Evolutionary conservation across 2,329 filamentous ascomycete species (phyloP).

Genomic region (Periconia macrospinosa): DNA sequence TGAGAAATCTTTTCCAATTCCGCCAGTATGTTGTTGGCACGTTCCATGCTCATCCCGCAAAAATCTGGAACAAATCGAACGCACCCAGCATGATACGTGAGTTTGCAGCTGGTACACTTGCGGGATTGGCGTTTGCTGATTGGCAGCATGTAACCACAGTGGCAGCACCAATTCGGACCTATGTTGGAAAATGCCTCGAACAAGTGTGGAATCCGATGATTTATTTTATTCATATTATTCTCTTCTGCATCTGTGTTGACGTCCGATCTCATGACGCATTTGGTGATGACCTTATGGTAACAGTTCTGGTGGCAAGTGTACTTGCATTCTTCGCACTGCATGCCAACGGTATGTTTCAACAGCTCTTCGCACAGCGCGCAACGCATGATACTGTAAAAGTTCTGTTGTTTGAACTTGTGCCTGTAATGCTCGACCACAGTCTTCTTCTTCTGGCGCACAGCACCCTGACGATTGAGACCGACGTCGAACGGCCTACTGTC

Average conservation of each 20-base stretch:
- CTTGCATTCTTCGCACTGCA: slow-evolving; percentile 99
- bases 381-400: slow-evolving; percentile 99
- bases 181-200: slow-evolving; percentile 96
- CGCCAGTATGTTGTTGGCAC: slow-evolving; percentile 89
- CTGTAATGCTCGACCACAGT: slow-evolving; percentile 98
- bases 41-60: slow-evolving; percentile 98
- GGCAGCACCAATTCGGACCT: slow-evolving; percentile 98
- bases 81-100: slow-evolving; percentile 89
- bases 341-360: slow-evolving; percentile 95
- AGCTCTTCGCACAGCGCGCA: slow-evolving; percentile 97
- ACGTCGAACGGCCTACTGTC: slow-evolving; percentile 82
- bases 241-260: slow-evolving; percentile 97
- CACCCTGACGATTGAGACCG: slow-evolving; percentile 90
- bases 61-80: slow-evolving; percentile 97
- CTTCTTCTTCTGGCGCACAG: slow-evolving; percentile 95
- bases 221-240: slow-evolving; percentile 99
- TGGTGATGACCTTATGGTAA: slow-evolving; percentile 94
- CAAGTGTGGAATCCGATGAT: slow-evolving; percentile 96
- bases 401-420: slow-evolving; percentile 97
- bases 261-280: slow-evolving; percentile 99
- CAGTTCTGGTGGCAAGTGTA: slow-evolving; percentile 99
- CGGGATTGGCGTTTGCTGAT: slow-evolving; percentile 94
- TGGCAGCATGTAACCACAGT: slow-evolving; percentile 94
- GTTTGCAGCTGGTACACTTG: slow-evolving; percentile 90
- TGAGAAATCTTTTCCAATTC: slow-evolving; percentile 81